Percentiles rank a stretch among this genome's conserved stretches.
Evolutionary conservation across 2,329 filamentous ascomycete species (phyloP).

Genomic region (Xylariaceae sp.): DNA sequence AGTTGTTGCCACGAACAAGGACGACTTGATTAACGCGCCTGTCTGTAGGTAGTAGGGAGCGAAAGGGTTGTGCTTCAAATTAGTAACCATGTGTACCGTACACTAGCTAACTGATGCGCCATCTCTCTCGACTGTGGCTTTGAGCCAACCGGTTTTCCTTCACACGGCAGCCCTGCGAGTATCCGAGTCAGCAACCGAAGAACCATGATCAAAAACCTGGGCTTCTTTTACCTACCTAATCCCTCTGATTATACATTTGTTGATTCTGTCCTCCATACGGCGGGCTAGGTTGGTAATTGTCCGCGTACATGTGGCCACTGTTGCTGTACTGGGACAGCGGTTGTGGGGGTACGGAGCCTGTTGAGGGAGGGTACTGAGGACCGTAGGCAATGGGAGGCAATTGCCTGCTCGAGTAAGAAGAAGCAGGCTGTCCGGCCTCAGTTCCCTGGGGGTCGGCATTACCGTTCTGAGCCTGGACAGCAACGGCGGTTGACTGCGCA

Average conservation of each 20-base stretch:
- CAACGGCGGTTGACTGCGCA: conserved; percentile 43
- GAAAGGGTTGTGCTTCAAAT: conserved; percentile 11
- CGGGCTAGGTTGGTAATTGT: conserved; percentile 41
- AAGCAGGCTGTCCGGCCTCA: conserved; percentile 51
- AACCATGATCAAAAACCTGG: neutral
- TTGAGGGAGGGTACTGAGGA: conserved; percentile 61
- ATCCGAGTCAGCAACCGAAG: neutral
- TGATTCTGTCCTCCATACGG: conserved; percentile 55
- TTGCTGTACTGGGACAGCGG: conserved; percentile 48
- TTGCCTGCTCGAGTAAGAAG: conserved; percentile 58
- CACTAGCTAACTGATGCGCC: neutral
- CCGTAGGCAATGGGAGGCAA: conserved; percentile 73
- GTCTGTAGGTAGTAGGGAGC: conserved; percentile 5
- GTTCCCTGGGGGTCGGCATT: conserved; percentile 43
- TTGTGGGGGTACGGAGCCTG: conserved; percentile 43
- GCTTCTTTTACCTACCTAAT: conserved; percentile 17
- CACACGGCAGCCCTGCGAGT: neutral
- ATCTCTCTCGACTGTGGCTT: neutral
- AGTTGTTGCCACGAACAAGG: conserved; percentile 3
- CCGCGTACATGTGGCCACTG: conserved; percentile 51
- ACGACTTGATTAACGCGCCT: conserved; percentile 10
- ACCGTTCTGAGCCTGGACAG: conserved; percentile 48
- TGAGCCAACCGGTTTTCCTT: neutral
- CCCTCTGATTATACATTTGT: conserved; percentile 53
- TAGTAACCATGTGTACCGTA: conserved; percentile 8